Evolutionary conservation across 164 flowering plant species (phyloP), one percentile per base, ranked within the genome.

Genomic region (Santalum album): DNA sequence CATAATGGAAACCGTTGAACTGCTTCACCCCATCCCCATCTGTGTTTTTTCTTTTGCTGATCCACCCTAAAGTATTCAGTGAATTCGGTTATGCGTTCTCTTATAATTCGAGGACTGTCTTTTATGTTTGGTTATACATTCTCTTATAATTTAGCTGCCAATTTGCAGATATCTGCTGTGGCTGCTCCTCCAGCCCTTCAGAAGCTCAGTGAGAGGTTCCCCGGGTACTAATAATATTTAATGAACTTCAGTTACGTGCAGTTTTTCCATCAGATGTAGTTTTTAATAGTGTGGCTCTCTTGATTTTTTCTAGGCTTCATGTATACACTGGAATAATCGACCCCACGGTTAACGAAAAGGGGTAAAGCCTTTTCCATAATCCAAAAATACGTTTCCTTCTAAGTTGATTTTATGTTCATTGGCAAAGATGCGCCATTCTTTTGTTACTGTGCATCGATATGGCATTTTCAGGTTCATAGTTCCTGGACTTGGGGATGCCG

Each of bases 401-500:
- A 29, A 3, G 4, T 9, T 29, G 34, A 29, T 29, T 29, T 29
- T 4, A 3, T 29, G 34, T 4, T 10, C 42, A 9, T 3, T 38
- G 14, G 16, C 42, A 12, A 38, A 14, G 16, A 38, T 15, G 3
- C 4, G 9, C 9, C 34, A 15, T 38, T 38, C 42, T 40, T 49
- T 7, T 12, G 3, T 7, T 45, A 25, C 34, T 12, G 1, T 29
- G 39, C 50, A 20, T 59, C 42, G 22, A 24, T 38, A 25, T 7
- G 21, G 38, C 35, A 18, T 12, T 73, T 70, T 62, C 83, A 90
- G 96, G 85, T 82, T 78, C 53, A 87, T 91, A 57, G 57, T 91
- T 61, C 96, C 96, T 63, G 96, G 96, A 56, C 78, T 90, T 16
- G 98, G 98, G 32, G 98, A 90, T 71, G 98, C 96, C 7, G 98